Percentiles rank a stretch among this genome's conserved stretches.
phyloP scores from a whole-genome alignment of 495 filamentous ascomycete genomes.

The Penicillium waksmanii region DNA sequence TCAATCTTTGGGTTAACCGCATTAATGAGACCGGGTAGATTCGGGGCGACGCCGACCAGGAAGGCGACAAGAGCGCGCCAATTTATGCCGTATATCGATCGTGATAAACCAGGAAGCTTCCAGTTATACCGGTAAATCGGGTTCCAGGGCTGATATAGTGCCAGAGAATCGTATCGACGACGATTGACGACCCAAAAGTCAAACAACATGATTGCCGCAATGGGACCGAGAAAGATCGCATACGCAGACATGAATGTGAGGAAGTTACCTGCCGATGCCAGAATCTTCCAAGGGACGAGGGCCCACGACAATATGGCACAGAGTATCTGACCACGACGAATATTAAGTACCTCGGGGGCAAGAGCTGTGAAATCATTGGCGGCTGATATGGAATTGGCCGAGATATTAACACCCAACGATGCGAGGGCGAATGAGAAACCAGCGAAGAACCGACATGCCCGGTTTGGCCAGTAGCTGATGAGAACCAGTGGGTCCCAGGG shows the following conservation, averaged over 20 bases:
- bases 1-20: slow-evolving; percentile 48
- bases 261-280: slow-evolving; percentile 58
- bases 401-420: slow-evolving; percentile 59
- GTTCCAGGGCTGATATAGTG: slow-evolving; percentile 45
- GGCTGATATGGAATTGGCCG: slow-evolving; percentile 65
- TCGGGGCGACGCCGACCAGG: slow-evolving; percentile 63
- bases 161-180: slow-evolving; percentile 61
- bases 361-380: slow-evolving; percentile 67
- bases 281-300: slow-evolving; percentile 68
- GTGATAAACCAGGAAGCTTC: slow-evolving; percentile 18
- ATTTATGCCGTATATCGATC: slow-evolving; percentile 52
- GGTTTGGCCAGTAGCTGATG: slow-evolving; percentile 52
- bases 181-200: slow-evolving; percentile 71
- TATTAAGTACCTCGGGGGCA: slow-evolving; percentile 62
- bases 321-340: slow-evolving; percentile 64
- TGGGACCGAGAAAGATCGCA: slow-evolving; percentile 69
- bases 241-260: slow-evolving; percentile 67
- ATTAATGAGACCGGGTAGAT: slow-evolving; percentile 61
- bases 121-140: slow-evolving; percentile 57
- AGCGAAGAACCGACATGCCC: slow-evolving; percentile 54
- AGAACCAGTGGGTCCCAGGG: slow-evolving; percentile 51
- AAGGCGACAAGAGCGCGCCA: slow-evolving; percentile 69
- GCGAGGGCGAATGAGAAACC: slow-evolving; percentile 52
- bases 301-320: slow-evolving; percentile 62
- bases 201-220: slow-evolving; percentile 66